Conservation (phyloP, 345 rosid genomes). For the Anacardium occidentale region DNA sequence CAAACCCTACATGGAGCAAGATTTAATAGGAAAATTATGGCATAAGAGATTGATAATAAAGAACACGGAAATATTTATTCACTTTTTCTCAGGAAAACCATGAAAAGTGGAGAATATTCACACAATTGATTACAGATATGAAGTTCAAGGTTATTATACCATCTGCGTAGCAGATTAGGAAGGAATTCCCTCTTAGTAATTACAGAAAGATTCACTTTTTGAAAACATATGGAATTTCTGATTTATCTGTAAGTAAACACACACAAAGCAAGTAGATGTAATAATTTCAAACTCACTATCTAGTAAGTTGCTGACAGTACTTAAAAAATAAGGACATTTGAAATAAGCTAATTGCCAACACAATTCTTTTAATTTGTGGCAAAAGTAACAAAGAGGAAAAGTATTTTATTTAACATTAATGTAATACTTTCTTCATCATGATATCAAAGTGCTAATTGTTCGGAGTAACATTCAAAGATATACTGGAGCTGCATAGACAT, state of each 20-base stretch:
- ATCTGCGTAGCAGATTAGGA: background rate
- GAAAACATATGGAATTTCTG: background rate
- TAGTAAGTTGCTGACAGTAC: too few species aligned
- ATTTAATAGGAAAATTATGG: background rate
- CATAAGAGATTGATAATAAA: background rate
- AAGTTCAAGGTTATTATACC: background rate
- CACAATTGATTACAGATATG: background rate
- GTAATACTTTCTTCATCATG: too few species aligned
- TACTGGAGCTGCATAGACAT: too few species aligned
- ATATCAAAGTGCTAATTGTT: too few species aligned
- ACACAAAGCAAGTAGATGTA: background rate
- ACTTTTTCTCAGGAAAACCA: background rate
- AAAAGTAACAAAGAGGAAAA: too few species aligned
- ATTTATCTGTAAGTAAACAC: background rate
- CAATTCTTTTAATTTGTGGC: too few species aligned
- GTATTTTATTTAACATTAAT: too few species aligned
- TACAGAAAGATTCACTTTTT: background rate
- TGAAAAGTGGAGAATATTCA: background rate
- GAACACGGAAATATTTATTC: background rate
- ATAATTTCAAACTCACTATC: background rate
- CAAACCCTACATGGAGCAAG: conserved; percentile 53
- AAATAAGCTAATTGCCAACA: too few species aligned
- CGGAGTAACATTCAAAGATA: too few species aligned
- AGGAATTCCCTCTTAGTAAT: background rate
- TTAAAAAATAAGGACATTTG: too few species aligned